Evolutionary conservation across 2,329 filamentous ascomycete genomes (phyloP).

Genomic region (Biscogniauxia sp.): DNA sequence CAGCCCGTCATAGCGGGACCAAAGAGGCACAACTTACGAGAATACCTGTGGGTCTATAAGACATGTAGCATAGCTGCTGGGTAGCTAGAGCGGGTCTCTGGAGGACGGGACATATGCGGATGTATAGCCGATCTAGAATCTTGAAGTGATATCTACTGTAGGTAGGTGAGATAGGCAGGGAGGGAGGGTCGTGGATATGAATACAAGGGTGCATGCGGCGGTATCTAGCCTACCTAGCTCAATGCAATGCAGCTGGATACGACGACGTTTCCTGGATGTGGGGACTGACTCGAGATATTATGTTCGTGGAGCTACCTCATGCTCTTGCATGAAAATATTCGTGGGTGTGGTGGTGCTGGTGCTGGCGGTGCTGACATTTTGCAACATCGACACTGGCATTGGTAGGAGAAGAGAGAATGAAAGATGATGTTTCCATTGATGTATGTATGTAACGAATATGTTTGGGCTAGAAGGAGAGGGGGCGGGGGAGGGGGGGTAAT

Average conservation of each 20-base stretch:
- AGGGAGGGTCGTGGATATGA: neutral
- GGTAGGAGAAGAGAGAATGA: no score
- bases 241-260: neutral
- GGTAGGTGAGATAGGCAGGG: neutral
- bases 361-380: no score
- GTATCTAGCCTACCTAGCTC: neutral
- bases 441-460: no score
- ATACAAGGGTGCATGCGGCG: neutral
- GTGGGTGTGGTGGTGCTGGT: neutral
- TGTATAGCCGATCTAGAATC: neutral
- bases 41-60: no score
- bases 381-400: no score
- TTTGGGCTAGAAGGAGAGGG: no score
- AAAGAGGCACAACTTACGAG: neutral
- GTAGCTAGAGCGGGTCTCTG: neutral
- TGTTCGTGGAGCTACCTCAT: neutral
- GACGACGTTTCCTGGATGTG: neutral
- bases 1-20: neutral
- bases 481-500: no score
- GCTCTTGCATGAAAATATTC: neutral
- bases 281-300: neutral
- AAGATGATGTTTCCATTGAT: no score
- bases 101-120: neutral
- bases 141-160: neutral
- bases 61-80: no score